Base-by-base conservation (phyloP, 2,329 filamentous ascomycete genomes). In the Diaporthe ilicicola region DNA sequence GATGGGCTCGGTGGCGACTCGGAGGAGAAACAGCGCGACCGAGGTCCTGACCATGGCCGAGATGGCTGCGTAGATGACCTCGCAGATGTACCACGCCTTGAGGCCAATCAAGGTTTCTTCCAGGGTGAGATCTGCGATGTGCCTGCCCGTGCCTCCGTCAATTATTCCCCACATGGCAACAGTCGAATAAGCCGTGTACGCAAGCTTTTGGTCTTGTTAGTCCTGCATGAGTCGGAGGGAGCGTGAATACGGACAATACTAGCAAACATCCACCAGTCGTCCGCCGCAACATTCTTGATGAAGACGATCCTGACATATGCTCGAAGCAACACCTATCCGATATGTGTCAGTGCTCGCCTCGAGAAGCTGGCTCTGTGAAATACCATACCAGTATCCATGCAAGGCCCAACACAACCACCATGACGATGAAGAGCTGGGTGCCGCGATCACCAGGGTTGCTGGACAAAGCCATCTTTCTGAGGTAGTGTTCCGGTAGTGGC, bases 231-330 rank as follows among this genome's bases (percentile, higher is more conserved):
- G n/a, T 5, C 7, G 6, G 19, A 27, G n/a, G n/a, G 22, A 17
- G 17, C 73, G 19, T 59, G 61, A 24, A 13, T 13, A 54, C 51
- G 34, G 77, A 88, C 86, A 77, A 86, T 77, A 3, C 84, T 83
- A 34, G 78, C 61, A 27, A 86, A 77, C 75, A 86, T 85, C 55
- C 87, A 76, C 73, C 80, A 84, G 79, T 88, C 86, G 61, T 88
- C 86, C 4, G 80, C 44, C 0, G 82, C 79, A 42, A 85, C 76
- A 37, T 80, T 82, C 64, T 82, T 84, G 48, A 85, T 78, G 27
- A 87, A 75, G 34, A 81, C 77, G 1, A 80, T 62, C 69, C 85
- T 84, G 55, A 85, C 84, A 74, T 84, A 86, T 10, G 81, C 81
- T 19, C 86, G 82, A 46, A 86, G 74, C 46, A 81, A 72, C 67